A percentile compares a stretch with the other conserved stretches of the same genome.
These are phyloP conservation scores for Tanacetum coccineum DNA, from an alignment of 129 eudicot genomes.

Conservation along the genomic window DNA sequence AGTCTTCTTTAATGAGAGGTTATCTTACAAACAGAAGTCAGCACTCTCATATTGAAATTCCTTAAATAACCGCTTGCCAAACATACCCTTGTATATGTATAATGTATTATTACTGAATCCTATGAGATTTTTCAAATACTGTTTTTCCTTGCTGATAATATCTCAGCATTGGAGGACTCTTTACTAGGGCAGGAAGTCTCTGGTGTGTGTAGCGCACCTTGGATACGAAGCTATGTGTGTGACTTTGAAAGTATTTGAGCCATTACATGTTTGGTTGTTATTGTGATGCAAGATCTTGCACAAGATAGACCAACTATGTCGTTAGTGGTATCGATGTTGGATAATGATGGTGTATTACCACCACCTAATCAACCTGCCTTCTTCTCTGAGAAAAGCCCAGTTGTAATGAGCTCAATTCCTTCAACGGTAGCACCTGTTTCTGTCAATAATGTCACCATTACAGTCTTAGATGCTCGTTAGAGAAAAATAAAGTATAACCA, in stretches of 20 bases:
- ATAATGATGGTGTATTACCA: slow-evolving; percentile 12
- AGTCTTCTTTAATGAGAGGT: too few relatives aligned
- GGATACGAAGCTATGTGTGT: neutral
- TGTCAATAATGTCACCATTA: slow-evolving; percentile 17
- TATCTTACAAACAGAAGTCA: too few relatives aligned
- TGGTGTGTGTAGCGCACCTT: neutral
- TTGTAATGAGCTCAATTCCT: neutral
- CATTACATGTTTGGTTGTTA: slow-evolving; percentile 22
- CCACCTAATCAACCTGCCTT: slow-evolving; percentile 23
- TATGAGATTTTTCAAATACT: slow-evolving; percentile 2
- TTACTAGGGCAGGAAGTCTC: slow-evolving; percentile 1
- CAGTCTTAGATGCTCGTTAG: slow-evolving; percentile 23
- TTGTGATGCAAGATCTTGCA: slow-evolving; percentile 24
- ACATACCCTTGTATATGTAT: neutral
- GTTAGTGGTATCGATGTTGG: slow-evolving; percentile 23
- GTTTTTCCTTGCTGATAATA: slow-evolving; percentile 7
- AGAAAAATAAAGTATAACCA: neutral
- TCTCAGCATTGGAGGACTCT: slow-evolving; percentile 27
- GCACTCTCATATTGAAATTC: too few relatives aligned
- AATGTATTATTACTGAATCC: too few relatives aligned
- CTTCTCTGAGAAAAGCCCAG: neutral
- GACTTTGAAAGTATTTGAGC: slow-evolving; percentile 11
- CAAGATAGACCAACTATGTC: slow-evolving; percentile 31
- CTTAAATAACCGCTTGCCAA: too few relatives aligned
- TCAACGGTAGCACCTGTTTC: slow-evolving; percentile 1